Conservation (phyloP, 768 basidiomycete species). For the Aureoboletus auriporus region DNA sequence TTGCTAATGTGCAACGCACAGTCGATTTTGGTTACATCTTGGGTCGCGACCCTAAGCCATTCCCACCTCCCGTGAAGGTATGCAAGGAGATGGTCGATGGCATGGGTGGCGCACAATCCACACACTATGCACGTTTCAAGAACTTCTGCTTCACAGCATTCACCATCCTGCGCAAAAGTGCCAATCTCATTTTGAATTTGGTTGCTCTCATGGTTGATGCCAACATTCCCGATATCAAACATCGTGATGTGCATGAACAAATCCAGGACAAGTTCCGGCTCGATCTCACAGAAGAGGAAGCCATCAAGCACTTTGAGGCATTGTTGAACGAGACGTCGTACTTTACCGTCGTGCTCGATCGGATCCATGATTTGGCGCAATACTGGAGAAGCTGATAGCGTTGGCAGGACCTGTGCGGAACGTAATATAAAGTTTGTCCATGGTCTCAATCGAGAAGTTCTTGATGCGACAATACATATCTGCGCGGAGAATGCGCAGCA, state of each 20-base stretch:
- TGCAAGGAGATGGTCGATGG: slow-evolving; percentile 99
- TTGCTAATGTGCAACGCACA: slow-evolving; percentile 29
- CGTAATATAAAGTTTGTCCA: neutral
- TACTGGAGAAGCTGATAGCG: slow-evolving; percentile 70
- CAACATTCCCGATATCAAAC: slow-evolving; percentile 96
- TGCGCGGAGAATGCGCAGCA: no score
- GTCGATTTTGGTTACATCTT: slow-evolving; percentile 99
- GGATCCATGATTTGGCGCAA: slow-evolving; percentile 88
- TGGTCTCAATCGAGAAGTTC: no score
- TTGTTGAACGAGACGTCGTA: slow-evolving; percentile 93
- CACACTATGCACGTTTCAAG: slow-evolving; percentile 97
- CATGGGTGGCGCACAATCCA: slow-evolving; percentile 95
- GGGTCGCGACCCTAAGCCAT: slow-evolving; percentile 95
- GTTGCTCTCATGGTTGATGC: slow-evolving; percentile 97
- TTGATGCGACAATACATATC: no score
- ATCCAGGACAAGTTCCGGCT: slow-evolving; percentile 96
- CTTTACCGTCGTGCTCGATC: slow-evolving; percentile 87
- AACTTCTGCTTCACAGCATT: slow-evolving; percentile 98
- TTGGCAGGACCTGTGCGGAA: slow-evolving; percentile 2
- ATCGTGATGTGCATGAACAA: slow-evolving; percentile 80
- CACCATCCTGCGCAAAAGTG: slow-evolving; percentile 91
- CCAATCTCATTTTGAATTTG: slow-evolving; percentile 94
- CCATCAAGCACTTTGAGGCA: slow-evolving; percentile 94
- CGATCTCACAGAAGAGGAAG: slow-evolving; percentile 93
- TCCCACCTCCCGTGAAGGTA: slow-evolving; percentile 96